Conservation (phyloP, 2,329 filamentous ascomycete genomes). For the Cercospora beticola region DNA sequence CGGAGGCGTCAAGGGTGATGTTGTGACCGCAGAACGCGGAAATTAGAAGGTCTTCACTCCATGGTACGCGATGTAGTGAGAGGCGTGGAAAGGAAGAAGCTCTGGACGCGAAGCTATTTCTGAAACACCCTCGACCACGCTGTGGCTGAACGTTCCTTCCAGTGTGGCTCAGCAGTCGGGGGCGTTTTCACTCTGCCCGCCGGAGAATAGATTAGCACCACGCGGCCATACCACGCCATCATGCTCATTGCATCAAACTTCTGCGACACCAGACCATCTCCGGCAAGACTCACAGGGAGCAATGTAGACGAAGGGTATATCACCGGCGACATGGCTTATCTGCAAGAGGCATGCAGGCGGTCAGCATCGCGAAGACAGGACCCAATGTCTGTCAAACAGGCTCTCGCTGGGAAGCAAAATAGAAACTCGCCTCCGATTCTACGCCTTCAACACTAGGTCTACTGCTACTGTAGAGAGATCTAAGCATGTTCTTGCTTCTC, state of each 20-base stretch:
- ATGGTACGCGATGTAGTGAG: background rate
- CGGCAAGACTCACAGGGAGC: background rate
- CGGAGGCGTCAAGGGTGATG: background rate
- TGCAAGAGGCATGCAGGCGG: background rate
- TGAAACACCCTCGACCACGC: background rate
- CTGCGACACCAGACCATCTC: background rate
- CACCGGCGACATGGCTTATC: background rate
- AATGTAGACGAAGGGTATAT: background rate
- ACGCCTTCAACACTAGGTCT: background rate
- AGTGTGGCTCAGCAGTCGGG: background rate
- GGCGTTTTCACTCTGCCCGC: background rate
- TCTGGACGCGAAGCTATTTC: background rate
- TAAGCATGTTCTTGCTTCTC: background rate
- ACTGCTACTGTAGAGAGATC: background rate
- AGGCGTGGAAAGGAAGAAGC: background rate
- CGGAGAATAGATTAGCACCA: background rate
- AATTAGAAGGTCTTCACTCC: background rate
- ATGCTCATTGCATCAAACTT: background rate
- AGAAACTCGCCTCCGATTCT: background rate
- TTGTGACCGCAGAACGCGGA: background rate
- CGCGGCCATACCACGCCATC: background rate
- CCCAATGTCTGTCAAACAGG: background rate
- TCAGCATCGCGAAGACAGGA: background rate
- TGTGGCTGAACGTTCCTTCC: background rate
- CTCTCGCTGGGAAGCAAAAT: background rate